phyloP scores from a whole-genome alignment of 2,329 filamentous ascomycete species.

The Alternaria alternata region DNA sequence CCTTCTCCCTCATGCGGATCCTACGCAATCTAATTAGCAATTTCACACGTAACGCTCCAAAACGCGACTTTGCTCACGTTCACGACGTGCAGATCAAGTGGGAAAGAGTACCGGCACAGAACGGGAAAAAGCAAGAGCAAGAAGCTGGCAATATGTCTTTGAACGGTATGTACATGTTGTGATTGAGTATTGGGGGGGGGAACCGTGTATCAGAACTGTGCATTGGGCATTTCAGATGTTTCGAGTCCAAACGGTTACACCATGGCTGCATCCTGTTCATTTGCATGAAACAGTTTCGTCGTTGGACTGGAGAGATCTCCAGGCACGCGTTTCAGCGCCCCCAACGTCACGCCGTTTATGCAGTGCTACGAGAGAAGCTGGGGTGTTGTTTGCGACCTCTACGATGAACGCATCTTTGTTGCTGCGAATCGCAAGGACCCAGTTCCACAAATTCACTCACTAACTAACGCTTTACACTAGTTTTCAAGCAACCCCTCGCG shows the following conservation, averaged over 20 bases:
- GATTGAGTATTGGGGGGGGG: background rate
- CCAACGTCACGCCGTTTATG: background rate
- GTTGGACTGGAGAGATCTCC: background rate
- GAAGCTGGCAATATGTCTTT: slow-evolving; percentile 17
- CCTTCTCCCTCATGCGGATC: slow-evolving; percentile 4
- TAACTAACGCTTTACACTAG: background rate
- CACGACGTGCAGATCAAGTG: slow-evolving; percentile 36
- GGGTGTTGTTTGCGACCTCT: background rate
- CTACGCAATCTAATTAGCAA: slow-evolving; percentile 7
- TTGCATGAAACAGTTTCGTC: slow-evolving; percentile 14
- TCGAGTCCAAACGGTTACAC: background rate
- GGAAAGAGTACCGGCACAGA: background rate
- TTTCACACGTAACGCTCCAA: slow-evolving; percentile 3
- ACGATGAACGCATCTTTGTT: background rate
- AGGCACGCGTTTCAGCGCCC: slow-evolving; percentile 12
- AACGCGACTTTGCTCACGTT: slow-evolving; percentile 38
- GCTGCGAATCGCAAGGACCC: background rate
- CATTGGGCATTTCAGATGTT: background rate
- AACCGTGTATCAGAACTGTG: background rate
- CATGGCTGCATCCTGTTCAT: slow-evolving; percentile 2
- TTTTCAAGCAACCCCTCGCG: slow-evolving; percentile 53
- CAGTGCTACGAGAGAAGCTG: background rate
- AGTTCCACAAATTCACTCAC: background rate
- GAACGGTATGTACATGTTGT: slow-evolving; percentile 14
- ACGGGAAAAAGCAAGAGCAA: slow-evolving; percentile 6